Evolutionary conservation across 2,329 filamentous ascomycete genomes (phyloP).

Genomic region (Chaetothyriales sp.): DNA sequence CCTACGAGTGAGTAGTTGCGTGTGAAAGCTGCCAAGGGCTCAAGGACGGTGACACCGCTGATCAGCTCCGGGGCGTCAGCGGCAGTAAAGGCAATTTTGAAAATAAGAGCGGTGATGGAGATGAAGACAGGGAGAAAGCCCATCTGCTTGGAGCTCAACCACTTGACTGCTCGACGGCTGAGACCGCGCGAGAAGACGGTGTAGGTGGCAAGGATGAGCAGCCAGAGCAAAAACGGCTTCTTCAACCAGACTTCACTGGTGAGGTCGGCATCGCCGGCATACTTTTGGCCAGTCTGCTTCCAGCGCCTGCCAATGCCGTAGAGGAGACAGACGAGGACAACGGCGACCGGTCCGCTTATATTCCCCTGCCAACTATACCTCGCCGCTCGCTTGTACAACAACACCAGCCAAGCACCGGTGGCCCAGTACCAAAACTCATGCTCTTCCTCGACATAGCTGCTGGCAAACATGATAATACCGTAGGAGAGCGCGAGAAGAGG

Average conservation of each 20-base stretch:
- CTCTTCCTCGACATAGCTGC: conserved; percentile 94
- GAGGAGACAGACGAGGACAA: conserved; percentile 39
- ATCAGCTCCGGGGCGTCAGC: conserved; percentile 79
- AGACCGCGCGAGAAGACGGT: conserved; percentile 39
- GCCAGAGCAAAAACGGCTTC: conserved; percentile 58
- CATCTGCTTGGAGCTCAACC: conserved; percentile 12
- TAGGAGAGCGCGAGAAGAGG: conserved; percentile 46
- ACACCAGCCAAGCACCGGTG: conserved; percentile 35
- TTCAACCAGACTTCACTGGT: conserved; percentile 53
- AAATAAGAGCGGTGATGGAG: conserved; percentile 49
- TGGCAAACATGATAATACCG: conserved; percentile 87
- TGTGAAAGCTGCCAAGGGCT: conserved; percentile 24
- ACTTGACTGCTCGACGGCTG: conserved; percentile 18
- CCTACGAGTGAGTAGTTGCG: conserved; percentile 21
- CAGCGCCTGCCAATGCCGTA: conserved; percentile 60
- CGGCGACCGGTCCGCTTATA: conserved; percentile 8
- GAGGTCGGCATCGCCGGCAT: conserved; percentile 78
- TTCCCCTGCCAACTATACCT: conserved; percentile 1
- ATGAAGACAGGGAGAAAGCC: conserved; percentile 22
- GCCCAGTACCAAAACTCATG: conserved; percentile 98
- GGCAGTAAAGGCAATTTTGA: conserved; percentile 79
- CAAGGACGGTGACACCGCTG: conserved; percentile 21
- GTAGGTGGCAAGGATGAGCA: conserved; percentile 55
- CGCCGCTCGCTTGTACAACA: conserved; percentile 21
- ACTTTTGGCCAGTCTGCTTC: conserved; percentile 97